Conservation (phyloP, 495 filamentous ascomycete genomes). For the Friedmanniomyces endolithicus region DNA sequence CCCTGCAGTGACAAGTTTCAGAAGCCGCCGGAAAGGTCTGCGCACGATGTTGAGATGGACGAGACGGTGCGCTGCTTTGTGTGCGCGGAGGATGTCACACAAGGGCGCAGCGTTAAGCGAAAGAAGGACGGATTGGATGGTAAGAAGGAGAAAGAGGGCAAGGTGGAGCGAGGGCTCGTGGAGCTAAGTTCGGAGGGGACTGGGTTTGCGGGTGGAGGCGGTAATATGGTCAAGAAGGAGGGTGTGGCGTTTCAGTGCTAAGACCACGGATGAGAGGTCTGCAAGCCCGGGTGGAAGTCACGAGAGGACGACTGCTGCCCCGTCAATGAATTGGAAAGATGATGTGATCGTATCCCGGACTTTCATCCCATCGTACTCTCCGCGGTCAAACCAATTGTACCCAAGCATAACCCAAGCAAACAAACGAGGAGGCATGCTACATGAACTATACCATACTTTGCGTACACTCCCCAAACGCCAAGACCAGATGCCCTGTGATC, state of each 20-base stretch:
- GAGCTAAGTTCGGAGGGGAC: slow-evolving; percentile 81
- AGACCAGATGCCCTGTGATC: no score
- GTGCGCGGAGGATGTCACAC: slow-evolving; percentile 64
- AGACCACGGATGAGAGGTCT: no score
- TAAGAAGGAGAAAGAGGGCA: slow-evolving; percentile 2
- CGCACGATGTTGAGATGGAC: slow-evolving; percentile 42
- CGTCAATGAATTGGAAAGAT: no score
- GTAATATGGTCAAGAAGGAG: slow-evolving; percentile 64
- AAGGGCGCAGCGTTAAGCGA: slow-evolving; percentile 25
- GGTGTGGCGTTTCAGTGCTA: slow-evolving; percentile 80
- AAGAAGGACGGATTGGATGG: slow-evolving; percentile 36
- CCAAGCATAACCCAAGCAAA: no score
- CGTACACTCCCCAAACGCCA: no score
- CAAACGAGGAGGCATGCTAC: no score
- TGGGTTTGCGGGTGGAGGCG: slow-evolving; percentile 77
- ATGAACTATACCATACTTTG: no score
- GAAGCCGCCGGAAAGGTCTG: slow-evolving; percentile 46
- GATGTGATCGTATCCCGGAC: no score
- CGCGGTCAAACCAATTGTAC: no score
- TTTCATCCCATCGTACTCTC: no score
- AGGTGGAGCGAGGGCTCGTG: slow-evolving; percentile 61
- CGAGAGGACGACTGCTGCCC: no score
- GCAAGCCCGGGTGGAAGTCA: no score
- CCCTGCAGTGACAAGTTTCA: slow-evolving; percentile 85
- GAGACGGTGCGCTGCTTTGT: slow-evolving; percentile 61